Evolutionary conservation across 208 protist genomes (phyloP).

Genomic region (Crithidia fasciculata): DNA sequence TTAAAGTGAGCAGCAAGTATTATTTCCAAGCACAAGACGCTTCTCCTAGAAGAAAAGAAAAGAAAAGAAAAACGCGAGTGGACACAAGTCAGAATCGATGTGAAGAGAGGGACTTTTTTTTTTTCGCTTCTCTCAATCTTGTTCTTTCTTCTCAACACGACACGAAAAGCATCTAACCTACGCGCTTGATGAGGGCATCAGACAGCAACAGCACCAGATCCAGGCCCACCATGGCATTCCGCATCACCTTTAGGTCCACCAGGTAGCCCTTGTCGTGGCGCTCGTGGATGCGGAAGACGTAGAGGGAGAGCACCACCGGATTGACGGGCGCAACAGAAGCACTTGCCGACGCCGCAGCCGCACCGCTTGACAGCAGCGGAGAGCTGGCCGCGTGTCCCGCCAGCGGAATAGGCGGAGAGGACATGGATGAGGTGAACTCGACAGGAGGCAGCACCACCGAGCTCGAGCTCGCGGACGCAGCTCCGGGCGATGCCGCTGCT

Average conservation of each 20-base stretch:
- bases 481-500: not conserved
- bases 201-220: constrained; percentile 69
- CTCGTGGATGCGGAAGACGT: constrained; percentile 89
- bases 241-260: constrained; percentile 74
- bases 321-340: constrained; percentile 7
- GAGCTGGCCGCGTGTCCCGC: not conserved
- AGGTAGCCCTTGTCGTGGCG: constrained; percentile 79
- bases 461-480: not conserved
- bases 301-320: constrained; percentile 60
- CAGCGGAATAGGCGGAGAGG: constrained; percentile 9
- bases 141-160: too few relatives aligned
- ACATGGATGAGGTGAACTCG: not conserved
- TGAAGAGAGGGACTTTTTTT: too few relatives aligned
- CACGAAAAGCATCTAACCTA: constrained; percentile 17
- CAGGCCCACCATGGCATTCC: constrained; percentile 63
- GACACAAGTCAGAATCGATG: too few relatives aligned
- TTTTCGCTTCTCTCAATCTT: too few relatives aligned
- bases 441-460: not conserved
- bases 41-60: too few relatives aligned
- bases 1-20: too few relatives aligned
- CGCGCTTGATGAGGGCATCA: constrained; percentile 43
- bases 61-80: too few relatives aligned
- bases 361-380: not conserved
- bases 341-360: not conserved
- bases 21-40: too few relatives aligned